Conservation (phyloP, 768 basidiomycete species). For the Phlebiopsis gigantea region DNA sequence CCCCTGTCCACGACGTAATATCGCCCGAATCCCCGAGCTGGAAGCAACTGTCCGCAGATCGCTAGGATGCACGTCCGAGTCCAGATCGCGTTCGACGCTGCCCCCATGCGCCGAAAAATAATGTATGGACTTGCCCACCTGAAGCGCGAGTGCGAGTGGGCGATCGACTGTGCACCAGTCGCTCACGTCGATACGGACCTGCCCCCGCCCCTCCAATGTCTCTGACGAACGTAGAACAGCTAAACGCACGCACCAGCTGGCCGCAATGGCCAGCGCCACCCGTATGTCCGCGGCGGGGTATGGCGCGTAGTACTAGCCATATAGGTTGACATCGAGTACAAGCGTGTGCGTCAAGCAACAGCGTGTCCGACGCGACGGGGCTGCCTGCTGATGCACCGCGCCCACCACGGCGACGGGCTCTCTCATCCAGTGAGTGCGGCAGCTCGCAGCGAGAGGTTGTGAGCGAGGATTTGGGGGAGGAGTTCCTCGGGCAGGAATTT, state of each 20-base stretch:
- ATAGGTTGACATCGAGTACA: not conserved
- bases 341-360: not conserved
- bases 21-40: not conserved
- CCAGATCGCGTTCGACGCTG: not conserved
- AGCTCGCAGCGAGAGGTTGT: not conserved
- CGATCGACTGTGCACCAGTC: not conserved
- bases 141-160: not conserved
- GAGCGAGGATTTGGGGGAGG: not conserved
- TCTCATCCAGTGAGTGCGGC: too few relatives aligned
- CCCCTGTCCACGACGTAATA: not conserved
- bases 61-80: not conserved
- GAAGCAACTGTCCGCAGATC: not conserved
- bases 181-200: not conserved
- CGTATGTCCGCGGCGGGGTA: too few relatives aligned
- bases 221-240: not conserved
- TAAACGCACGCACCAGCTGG: too few relatives aligned
- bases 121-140: not conserved
- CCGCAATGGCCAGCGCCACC: too few relatives aligned
- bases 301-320: too few relatives aligned
- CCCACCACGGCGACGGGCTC: too few relatives aligned
- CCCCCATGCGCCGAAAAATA: not conserved
- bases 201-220: not conserved
- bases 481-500: slow-evolving; percentile 1
- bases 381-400: too few relatives aligned
- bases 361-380: too few relatives aligned